These are phyloP conservation scores for Saussurea involucrata DNA, from an alignment of 129 eudicot species.

Conservation along the genomic window DNA sequence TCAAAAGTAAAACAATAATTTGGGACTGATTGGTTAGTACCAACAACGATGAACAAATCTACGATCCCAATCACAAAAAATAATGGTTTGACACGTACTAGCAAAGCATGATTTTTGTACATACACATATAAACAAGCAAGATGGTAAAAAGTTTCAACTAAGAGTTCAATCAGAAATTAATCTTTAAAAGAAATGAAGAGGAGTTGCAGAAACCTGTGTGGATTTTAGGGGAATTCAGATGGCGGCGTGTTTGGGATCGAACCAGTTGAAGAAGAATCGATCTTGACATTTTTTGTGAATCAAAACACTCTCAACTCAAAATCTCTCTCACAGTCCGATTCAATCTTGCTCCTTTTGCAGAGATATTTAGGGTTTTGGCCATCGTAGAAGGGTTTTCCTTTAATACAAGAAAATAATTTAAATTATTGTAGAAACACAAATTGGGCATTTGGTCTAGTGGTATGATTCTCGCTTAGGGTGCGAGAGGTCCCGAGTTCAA, in stretches of 20 bases:
- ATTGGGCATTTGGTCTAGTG: constrained; percentile 96
- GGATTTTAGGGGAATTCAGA: constrained; percentile 27
- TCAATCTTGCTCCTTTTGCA: constrained; percentile 3
- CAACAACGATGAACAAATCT: constrained; percentile 3
- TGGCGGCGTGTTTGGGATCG: constrained; percentile 46
- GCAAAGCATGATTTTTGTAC: not conserved
- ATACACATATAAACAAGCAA: constrained; percentile 4
- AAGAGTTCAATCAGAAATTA: not conserved
- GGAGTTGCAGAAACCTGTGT: constrained; percentile 34
- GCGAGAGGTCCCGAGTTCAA: constrained; percentile 99
- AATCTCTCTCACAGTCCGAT: not conserved
- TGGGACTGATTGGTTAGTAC: not conserved
- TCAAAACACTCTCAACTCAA: not conserved
- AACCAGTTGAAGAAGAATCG: constrained; percentile 41
- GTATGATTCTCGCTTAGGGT: constrained; percentile 99
- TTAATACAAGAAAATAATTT: not conserved
- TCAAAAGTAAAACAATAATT: not conserved
- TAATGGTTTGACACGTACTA: not conserved
- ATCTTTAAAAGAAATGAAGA: not conserved
- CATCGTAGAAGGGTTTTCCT: not conserved
- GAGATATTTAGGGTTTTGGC: constrained; percentile 27
- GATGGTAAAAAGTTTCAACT: not conserved
- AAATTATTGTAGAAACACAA: not conserved
- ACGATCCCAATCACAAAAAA: not conserved
- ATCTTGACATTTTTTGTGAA: constrained; percentile 46